Base-by-base conservation (phyloP, 495 filamentous ascomycete genomes). In the Astrothelium macrocarpum region DNA sequence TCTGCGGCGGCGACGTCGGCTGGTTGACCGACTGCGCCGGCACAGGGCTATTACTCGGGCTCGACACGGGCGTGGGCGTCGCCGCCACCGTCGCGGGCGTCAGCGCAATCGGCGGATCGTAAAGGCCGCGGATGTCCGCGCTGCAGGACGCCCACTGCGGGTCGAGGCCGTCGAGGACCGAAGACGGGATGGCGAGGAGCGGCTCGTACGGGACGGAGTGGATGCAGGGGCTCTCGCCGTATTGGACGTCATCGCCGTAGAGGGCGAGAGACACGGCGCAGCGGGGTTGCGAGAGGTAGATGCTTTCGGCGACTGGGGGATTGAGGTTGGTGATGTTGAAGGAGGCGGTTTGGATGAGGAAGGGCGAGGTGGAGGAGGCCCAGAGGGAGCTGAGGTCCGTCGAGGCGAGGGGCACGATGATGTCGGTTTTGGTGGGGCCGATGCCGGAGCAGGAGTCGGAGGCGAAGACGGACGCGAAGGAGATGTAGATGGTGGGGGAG, bases 291-390 rank as follows among this genome's bases (percentile, higher is more conserved):
- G 23, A 20, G 14, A 11, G 18, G 32, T 61, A 61, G 5, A 61
- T 42, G 28, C 29, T 39, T 9, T 36, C 16, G 3, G 59, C 29
- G 12, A 61, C 20, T 18, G 59, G 59, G 4, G 16, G 14, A 32
- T 39, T 61, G 18, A 61, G 42, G 32, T 61, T 32, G 10, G 59
- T 61, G 32, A 61, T 39, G 20, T 61, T 61, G 59, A 61, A 61
- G 5, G 59, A 39, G 4, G n/a, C 59, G 4, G 59, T 61, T n/a
- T n/a, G n/a, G n/a, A n/a, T n/a, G n/a, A n/a, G n/a, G n/a, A n/a
- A n/a, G n/a, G n/a, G n/a, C n/a, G n/a, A n/a, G n/a, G n/a, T n/a
- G n/a, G n/a, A n/a, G n/a, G n/a, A n/a, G n/a, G 11, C 18, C n/a
- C n/a, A 20, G 45, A 20, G 5, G 10, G 5, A 12, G 14, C 5